Evolutionary conservation across 2,329 filamentous ascomycete genomes (phyloP), one percentile per base, ranked within the genome.

Genomic region (Ophiostoma pallidulum): DNA sequence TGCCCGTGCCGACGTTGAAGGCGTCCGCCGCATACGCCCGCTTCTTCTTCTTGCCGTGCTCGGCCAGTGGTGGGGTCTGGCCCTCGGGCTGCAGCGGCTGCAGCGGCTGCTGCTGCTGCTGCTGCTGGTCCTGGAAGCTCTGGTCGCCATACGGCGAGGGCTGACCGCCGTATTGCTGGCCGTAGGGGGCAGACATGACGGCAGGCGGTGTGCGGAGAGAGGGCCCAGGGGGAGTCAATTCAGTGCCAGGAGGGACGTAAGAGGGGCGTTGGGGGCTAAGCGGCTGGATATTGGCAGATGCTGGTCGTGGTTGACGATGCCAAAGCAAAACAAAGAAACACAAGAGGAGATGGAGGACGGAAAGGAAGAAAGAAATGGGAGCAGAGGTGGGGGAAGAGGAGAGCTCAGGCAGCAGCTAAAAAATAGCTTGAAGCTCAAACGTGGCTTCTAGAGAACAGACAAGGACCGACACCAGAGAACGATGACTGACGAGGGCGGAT

Each of bases 11-110:
- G 59, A 97, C 92, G 51, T 94, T 91, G 66, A 94, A 98, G 39
- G 91, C 91, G 66, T 94, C 86, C 49, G 87, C 87, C 47, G 92
- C 92, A 71, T 97, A 97, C 49, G 86, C 84, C 72, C 89, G 79
- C 77, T 94, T 95, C 79, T 95, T 96, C 72, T 89, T 89, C 65
- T 77, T 82, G 53, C 70, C 74, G 40, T 71, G 70, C 37, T 72
- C 72, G 26, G 66, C 59, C 33, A 58, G 60, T 4, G 62, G 64
- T 9, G 66, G 59, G 10, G 62, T 60, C 49, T 67, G 65, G 49
- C 66, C 64, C 42, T 66, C 60, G 52, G 70, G 69, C 42, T 63
- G 60, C 45, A 58, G 51, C 46, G 58, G 56, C 41, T 66, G 63
- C 58, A 64, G 60, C 45, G 58, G 51, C 46, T 58, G 56, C 41